A percentile compares a stretch with the other conserved stretches of the same genome.
phyloP scores from a whole-genome alignment of 352 stramenopile genomes.

The Blastocystis sp. region DNA sequence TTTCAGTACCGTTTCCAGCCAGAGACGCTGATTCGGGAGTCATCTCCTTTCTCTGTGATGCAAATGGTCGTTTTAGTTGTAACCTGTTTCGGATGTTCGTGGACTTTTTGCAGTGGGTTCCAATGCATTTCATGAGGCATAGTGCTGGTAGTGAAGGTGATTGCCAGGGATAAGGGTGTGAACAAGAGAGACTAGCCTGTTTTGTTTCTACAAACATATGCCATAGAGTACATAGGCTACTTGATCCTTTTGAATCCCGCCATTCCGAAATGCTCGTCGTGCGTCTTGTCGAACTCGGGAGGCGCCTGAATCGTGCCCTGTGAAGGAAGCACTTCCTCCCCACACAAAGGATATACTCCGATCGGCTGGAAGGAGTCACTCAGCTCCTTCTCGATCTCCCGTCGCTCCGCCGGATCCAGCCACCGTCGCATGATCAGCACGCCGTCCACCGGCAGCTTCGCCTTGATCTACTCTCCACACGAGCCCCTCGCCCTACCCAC shows the following conservation, averaged over 20 bases:
- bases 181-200: constrained; percentile 38
- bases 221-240: not conserved
- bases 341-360: constrained; percentile 40
- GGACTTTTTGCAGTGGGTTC: constrained; percentile 8
- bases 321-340: not conserved
- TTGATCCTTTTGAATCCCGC: constrained; percentile 40
- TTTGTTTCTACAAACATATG: not conserved
- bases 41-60: not conserved
- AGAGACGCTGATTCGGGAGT: not conserved
- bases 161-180: constrained; percentile 2
- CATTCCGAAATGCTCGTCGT: constrained; percentile 69
- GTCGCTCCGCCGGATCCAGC: constrained; percentile 57
- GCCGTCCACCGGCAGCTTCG: constrained; percentile 17
- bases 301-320: constrained; percentile 24
- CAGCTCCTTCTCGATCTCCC: constrained; percentile 56
- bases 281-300: constrained; percentile 69
- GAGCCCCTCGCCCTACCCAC: constrained; percentile 8
- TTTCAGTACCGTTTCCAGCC: constrained; percentile 55
- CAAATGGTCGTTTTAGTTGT: not conserved
- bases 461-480: constrained; percentile 31
- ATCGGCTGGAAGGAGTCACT: constrained; percentile 25
- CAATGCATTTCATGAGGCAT: not conserved
- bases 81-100: not conserved
- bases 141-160: not conserved
- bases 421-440: constrained; percentile 66